These are phyloP conservation scores for Voacanga thouarsii DNA, from an alignment of 257 asterid genomes.

Conservation along the genomic window DNA sequence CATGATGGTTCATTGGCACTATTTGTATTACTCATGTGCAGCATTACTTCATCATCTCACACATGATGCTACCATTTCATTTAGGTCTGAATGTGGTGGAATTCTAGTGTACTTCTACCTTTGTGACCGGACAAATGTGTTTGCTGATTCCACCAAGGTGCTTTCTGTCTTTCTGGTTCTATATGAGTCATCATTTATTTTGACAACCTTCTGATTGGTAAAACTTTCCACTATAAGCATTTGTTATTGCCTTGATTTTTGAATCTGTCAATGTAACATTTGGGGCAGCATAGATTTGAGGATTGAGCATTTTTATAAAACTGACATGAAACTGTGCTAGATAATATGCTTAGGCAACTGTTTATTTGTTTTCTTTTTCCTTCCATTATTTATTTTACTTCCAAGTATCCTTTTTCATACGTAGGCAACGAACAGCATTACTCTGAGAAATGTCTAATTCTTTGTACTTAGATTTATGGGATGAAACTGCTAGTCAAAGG, in stretches of 20 bases:
- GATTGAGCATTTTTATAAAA: no score
- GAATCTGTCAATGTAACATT: neutral
- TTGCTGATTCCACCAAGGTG: slow-evolving; percentile 90
- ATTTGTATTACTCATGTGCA: slow-evolving; percentile 1
- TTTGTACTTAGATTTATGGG: neutral
- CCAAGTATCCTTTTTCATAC: neutral
- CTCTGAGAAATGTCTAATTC: neutral
- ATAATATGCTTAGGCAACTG: neutral
- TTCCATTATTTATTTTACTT: neutral
- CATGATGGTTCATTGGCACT: slow-evolving; percentile 8
- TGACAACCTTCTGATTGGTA: neutral
- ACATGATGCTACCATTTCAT: slow-evolving; percentile 21
- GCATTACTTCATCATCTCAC: slow-evolving; percentile 18
- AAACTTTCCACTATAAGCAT: neutral
- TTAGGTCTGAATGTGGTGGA: slow-evolving; percentile 93
- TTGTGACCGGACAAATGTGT: slow-evolving; percentile 80
- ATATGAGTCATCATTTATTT: neutral
- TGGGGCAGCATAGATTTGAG: neutral
- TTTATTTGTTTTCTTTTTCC: neutral
- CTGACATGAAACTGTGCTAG: neutral
- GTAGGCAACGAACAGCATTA: neutral
- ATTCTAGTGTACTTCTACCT: slow-evolving; percentile 76
- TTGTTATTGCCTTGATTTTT: neutral
- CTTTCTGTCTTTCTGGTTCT: slow-evolving; percentile 4
- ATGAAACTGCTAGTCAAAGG: neutral